These are phyloP conservation scores for Penicillium expansum DNA, from an alignment of 2,329 filamentous ascomycete species.

Conservation along the genomic window DNA sequence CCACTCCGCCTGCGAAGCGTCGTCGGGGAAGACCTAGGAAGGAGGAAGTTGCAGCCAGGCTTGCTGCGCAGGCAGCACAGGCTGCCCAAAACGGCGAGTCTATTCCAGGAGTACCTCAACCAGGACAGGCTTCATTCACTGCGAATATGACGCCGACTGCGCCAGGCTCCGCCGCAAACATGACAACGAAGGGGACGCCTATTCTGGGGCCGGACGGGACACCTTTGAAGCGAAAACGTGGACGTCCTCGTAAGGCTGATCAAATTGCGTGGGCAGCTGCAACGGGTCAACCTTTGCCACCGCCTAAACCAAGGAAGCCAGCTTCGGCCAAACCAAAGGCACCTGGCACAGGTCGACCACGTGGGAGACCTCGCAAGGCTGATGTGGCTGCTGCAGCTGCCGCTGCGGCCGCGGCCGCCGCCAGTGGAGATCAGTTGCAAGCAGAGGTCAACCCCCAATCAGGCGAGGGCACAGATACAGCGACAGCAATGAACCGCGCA, in stretches of 20 bases:
- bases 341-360: conserved; percentile 32
- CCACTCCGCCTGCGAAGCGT: conserved; percentile 14
- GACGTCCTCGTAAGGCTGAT: conserved; percentile 32
- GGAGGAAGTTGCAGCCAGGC: conserved; percentile 24
- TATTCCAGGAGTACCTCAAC: conserved; percentile 9
- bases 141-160: conserved; percentile 20
- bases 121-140: conserved; percentile 24
- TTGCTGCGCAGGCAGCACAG: conserved; percentile 19
- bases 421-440: conserved; percentile 18
- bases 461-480: conserved; percentile 7
- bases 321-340: conserved; percentile 21
- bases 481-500: conserved; percentile 10
- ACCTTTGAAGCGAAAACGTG: conserved; percentile 30
- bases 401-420: conserved; percentile 26
- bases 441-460: conserved; percentile 10
- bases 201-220: conserved; percentile 25
- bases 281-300: conserved; percentile 20
- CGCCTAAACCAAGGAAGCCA: conserved; percentile 10
- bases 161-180: conserved; percentile 8
- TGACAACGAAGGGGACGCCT: conserved; percentile 10
- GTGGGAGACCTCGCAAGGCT: conserved; percentile 35
- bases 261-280: conserved; percentile 23
- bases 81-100: conserved; percentile 18
- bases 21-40: conserved; percentile 28
- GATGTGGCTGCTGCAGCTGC: conserved; percentile 30